phyloP scores from a whole-genome alignment of 164 flowering plant genomes.

The Stephania cephalantha region DNA sequence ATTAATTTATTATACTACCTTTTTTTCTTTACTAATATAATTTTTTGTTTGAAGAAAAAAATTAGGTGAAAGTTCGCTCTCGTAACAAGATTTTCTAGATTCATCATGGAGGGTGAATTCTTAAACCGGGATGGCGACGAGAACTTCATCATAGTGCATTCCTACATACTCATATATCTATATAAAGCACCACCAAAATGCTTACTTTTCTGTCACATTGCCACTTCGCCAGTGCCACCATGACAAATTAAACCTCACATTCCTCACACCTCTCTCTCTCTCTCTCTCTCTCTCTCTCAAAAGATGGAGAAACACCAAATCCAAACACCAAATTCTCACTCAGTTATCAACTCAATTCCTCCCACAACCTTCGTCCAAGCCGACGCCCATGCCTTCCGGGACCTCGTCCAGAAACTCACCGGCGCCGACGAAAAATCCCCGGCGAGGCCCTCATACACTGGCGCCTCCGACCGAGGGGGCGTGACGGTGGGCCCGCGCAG shows the following conservation, averaged over 20 bases:
- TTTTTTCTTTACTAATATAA: no score
- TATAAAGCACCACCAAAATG: no score
- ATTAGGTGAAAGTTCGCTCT: no score
- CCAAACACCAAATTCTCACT: neutral
- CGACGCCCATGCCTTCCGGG: conserved; percentile 37
- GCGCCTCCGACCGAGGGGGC: conserved; percentile 16
- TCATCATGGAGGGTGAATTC: no score
- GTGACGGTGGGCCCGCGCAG: conserved; percentile 34
- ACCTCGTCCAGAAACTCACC: conserved; percentile 50
- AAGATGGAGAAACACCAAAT: conserved; percentile 12
- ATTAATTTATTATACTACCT: no score
- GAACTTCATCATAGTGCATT: no score
- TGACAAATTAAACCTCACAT: neutral
- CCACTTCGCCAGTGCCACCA: neutral
- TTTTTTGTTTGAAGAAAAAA: no score
- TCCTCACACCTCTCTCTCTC: neutral
- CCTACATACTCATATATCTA: no score
- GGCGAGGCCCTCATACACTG: conserved; percentile 27
- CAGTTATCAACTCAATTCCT: conserved; percentile 4
- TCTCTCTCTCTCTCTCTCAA: neutral
- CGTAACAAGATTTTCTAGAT: no score
- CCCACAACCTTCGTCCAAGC: conserved; percentile 53
- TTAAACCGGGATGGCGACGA: no score
- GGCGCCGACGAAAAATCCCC: conserved; percentile 25
- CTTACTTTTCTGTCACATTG: neutral